Conservation (phyloP, 2,329 filamentous ascomycete species). For the Paracorniculantispora psalliotae region DNA sequence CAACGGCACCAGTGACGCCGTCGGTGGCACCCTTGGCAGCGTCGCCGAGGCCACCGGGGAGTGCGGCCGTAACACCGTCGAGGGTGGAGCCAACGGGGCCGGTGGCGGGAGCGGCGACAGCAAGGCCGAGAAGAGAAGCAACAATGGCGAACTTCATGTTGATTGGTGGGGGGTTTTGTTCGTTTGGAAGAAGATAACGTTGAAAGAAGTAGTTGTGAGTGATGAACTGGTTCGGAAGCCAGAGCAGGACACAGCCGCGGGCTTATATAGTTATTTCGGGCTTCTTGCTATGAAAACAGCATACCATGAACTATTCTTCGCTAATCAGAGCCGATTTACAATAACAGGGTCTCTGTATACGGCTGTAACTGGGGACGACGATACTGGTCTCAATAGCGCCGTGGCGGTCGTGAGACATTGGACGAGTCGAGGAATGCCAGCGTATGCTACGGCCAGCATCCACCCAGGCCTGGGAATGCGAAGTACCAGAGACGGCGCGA, state of each 20-base stretch:
- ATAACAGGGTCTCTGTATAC: neutral
- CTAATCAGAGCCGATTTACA: neutral
- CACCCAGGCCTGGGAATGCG: neutral
- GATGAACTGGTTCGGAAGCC: neutral
- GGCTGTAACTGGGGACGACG: neutral
- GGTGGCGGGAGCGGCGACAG: neutral
- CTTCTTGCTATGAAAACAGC: neutral
- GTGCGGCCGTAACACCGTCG: neutral
- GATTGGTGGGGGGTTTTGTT: neutral
- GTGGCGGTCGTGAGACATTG: neutral
- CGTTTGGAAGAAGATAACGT: neutral
- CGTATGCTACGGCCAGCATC: neutral
- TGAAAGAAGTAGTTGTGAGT: neutral
- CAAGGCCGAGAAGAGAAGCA: neutral
- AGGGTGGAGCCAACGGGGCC: neutral
- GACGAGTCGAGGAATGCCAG: neutral
- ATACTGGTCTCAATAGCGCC: neutral
- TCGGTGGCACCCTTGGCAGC: neutral
- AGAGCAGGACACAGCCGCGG: neutral
- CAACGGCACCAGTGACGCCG: neutral
- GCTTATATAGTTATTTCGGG: neutral
- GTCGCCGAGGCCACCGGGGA: neutral
- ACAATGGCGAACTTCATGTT: constrained; percentile 5
- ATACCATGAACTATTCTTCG: neutral
- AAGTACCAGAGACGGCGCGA: neutral